Evolutionary conservation across 768 basidiomycete species (phyloP), one percentile per base, ranked within the genome.

Genomic region (Tylopilus sp.): DNA sequence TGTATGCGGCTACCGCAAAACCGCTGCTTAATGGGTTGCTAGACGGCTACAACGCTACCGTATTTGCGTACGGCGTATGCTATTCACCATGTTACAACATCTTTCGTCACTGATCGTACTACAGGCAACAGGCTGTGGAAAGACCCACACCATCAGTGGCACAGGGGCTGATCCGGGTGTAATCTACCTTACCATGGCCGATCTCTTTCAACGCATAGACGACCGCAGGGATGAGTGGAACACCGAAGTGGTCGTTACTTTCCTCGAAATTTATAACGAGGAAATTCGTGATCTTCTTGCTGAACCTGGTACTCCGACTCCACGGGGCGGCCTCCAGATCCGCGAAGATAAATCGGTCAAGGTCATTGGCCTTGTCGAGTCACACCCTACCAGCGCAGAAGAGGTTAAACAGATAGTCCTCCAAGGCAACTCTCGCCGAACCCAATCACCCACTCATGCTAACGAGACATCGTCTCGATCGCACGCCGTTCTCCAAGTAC

Each of bases 91-190:
- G 10, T 33, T 34, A 19, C 49, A 24, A 46, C 24, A 16, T 19
- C 29, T 21, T 53, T 48, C 50, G 26, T 59, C 26, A 43, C 57
- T 45, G 49, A 63, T 59, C 44, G 48, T 56, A 40, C 52, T 38
- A 19, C 64, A 98, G 97, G 97, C 97, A 22, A 98, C 97, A n/a
- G 97, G 97, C n/a, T 98, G 97, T 68, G 97, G 97, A 58, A 99
- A 99, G 73, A 99, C 97, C 6, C 95, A 98, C 71, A 99, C 97
- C 19, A 98, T 99, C 70, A 97, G 93, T 63, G 96, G 96, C 52
- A 87, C 89, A 33, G 86, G 88, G 41, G 67, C 70, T 21, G 89
- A 96, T 68, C 92, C 92, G 17, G 97, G 97, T 28, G 85, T 97
- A 63, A 97, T 98, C 69, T 94, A 98, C 72, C 80, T 92, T 53